Base-by-base conservation (phyloP, 2,329 filamentous ascomycete genomes). In the Orbilia brochopaga region DNA sequence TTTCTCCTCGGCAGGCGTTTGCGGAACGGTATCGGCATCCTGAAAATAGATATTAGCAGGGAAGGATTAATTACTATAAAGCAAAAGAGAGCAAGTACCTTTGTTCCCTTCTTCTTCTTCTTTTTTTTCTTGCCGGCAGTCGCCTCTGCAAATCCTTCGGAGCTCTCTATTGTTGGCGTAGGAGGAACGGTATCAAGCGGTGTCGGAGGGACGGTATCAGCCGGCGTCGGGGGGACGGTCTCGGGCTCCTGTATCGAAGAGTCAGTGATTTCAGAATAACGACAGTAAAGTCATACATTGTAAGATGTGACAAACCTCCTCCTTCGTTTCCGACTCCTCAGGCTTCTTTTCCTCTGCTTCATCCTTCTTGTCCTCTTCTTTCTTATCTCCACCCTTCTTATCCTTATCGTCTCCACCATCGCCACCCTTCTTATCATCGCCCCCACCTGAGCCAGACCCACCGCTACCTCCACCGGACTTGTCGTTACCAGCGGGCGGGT, bases 1-100 rank as follows among this genome's bases (percentile, higher is more conserved):
- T 21, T 70, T 70, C 27, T 70, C 66, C 42, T 70, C 66, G n/a
- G 54, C 59, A 6, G 66, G 66, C 1, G 66, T 63, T 32, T 10
- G 32, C 10, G 58, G 66, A n/a, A 64, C 54, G 19, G 54, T 60
- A 10, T 70, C 66, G 27, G 42, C 19, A 1, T 54, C 59, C 66
- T 70, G 30, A 19, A 17, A 40, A 35, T 8, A 11, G 6, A n/a
- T 35, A 54, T 53, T 48, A 69, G 30, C n/a, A 60, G 44, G 19
- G 17, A 51, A 5, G 32, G 40, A 21, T 17, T 19, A 10, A 3
- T n/a, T 23, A 21, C 7, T 21, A 8, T 23, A 13, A 30, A 17
- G 30, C 30, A 8, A 51, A 19, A 27, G 24, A 48, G 27, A 48
- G 48, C 51, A 50, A 54, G 35, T 50, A 63, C 58, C 48, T 70